Evolutionary conservation across 1,139 yeast genomes (phyloP), one percentile per base, ranked within the genome.

Genomic region (Suhomyces bribrorum): DNA sequence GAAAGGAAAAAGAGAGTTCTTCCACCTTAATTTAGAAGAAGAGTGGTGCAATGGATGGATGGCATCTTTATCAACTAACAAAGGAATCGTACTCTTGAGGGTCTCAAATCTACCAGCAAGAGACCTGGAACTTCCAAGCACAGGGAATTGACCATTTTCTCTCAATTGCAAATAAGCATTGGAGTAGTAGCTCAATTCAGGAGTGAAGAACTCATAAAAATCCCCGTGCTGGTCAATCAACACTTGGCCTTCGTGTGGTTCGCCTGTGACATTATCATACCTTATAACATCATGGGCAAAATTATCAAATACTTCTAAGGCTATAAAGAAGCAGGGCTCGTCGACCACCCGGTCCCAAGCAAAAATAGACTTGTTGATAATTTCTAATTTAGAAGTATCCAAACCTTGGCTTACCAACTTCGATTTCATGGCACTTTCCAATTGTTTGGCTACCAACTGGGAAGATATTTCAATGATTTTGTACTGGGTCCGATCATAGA

Each of bases 241-340:
- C 2, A 87, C 95, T 50, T 83, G 80, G 0, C 90, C 95, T 54
- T 87, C 94, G 47, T 78, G 73, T 0, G 95, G 94, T 43, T 73
- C 70, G 5, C 84, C 79, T 0, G 89, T 79, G 7, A 63, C 53
- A 45, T 81, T 77, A 52, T 88, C 95, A 54, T 86, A 87, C 29
- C 94, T 72, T 7, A 87, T 75, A 25, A 85, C 77, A 56, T 87
- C 96, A 59, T 87, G 96, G 3, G 95, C 76, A 50, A 88, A 79
- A 52, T 86, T 88, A 59, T 87, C 95, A 59, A 88, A 81, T 22
- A 88, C 95, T 56, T 88, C 96, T 43, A 86, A 64, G 0, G 94
- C 95, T 38, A 87, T 71, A 49, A 87, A 83, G 55, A 81, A 87
- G 49, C 95, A 85, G 0, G 90, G 90, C 31, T 84, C 84, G 2